phyloP scores from a whole-genome alignment of 202 grass and related monocot species.

The Zoysia matrella region DNA sequence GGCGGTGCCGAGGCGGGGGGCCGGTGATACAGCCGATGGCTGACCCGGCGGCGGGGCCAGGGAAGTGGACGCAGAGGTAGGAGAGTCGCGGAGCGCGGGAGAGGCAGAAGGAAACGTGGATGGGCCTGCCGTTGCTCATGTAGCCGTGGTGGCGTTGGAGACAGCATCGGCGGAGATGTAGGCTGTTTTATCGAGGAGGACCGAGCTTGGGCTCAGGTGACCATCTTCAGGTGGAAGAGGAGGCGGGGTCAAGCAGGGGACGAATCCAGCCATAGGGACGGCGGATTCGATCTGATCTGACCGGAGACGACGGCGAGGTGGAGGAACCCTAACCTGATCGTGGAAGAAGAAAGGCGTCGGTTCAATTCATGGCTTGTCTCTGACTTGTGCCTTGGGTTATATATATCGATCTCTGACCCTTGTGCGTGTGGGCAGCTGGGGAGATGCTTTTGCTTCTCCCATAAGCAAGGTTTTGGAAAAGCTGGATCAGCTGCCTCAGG shows the following conservation, averaged over 20 bases:
- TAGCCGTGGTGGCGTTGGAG: conserved; percentile 4
- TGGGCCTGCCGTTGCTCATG: neutral
- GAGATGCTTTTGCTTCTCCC: too few species aligned
- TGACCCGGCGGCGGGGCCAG: neutral
- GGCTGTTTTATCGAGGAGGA: neutral
- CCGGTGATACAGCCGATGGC: neutral
- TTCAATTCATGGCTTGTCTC: too few species aligned
- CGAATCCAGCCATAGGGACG: neutral
- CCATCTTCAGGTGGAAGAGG: neutral
- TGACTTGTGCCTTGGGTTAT: too few species aligned
- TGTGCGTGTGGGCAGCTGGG: too few species aligned
- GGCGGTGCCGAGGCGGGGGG: neutral
- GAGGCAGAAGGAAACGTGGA: neutral
- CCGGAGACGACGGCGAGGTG: neutral
- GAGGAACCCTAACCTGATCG: too few species aligned
- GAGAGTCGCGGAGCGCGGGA: neutral
- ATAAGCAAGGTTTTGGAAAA: too few species aligned
- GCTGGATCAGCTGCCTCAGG: too few species aligned
- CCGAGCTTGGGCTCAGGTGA: neutral
- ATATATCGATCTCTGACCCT: too few species aligned
- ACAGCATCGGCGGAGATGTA: neutral
- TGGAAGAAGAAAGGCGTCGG: too few species aligned
- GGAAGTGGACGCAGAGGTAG: conserved; percentile 20
- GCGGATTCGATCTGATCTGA: neutral
- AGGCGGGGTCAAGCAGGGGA: neutral